Conservation (phyloP, 2,329 filamentous ascomycete genomes). For the Phaeosphaeria sp. region DNA sequence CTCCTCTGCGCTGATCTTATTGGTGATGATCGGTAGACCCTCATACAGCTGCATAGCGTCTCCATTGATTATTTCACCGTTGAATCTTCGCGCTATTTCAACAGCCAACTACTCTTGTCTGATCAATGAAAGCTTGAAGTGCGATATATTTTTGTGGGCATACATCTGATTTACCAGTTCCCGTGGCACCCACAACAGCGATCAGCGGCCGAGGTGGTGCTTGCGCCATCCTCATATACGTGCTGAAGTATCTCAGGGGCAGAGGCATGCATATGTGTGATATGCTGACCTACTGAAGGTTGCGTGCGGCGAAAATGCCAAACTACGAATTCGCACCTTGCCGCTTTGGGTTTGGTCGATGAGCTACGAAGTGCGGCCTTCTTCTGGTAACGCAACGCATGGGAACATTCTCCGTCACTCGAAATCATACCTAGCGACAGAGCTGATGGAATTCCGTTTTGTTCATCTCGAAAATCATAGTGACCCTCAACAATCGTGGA, state of each 20-base stretch:
- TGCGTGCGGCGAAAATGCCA: background rate
- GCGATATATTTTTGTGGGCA: conserved; percentile 16
- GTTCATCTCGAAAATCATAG: background rate
- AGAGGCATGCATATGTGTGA: conserved; percentile 33
- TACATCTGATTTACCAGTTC: conserved; percentile 93
- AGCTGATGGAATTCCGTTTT: background rate
- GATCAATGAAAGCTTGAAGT: background rate
- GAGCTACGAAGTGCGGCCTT: background rate
- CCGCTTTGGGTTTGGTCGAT: background rate
- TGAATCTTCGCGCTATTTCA: conserved; percentile 79
- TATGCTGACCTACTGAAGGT: background rate
- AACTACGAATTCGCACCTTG: background rate
- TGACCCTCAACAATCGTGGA: no score
- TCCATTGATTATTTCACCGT: conserved; percentile 95
- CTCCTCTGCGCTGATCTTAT: conserved; percentile 81
- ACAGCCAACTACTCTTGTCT: conserved; percentile 74
- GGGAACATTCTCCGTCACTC: background rate
- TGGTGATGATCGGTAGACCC: conserved; percentile 92
- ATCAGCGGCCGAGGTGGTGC: conserved; percentile 65
- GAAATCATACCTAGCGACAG: background rate
- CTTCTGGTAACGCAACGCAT: background rate
- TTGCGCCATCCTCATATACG: conserved; percentile 27
- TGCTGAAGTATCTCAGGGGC: conserved; percentile 20
- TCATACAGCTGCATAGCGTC: conserved; percentile 98
- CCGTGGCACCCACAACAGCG: conserved; percentile 85